Conservation (phyloP, 129 eudicot genomes). For the Smallanthus sonchifolius region DNA sequence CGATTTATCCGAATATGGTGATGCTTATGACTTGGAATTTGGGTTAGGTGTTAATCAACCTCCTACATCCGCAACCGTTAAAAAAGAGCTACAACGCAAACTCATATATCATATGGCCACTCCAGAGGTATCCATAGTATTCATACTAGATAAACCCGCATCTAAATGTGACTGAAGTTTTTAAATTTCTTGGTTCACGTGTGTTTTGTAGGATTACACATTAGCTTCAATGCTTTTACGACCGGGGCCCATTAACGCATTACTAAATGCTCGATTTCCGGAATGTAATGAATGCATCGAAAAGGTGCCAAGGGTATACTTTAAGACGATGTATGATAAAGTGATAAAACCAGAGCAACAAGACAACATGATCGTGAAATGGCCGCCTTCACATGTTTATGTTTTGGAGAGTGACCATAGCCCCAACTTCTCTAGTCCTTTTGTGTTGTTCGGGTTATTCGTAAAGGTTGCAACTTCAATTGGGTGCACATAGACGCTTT, state of each 20-base stretch:
- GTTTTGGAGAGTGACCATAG: constrained; percentile 39
- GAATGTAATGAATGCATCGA: constrained; percentile 26
- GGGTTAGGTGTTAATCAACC: constrained; percentile 29
- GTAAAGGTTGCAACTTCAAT: constrained; percentile 33
- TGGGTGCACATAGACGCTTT: constrained; percentile 19
- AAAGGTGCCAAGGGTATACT: constrained; percentile 35
- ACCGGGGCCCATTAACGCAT: constrained; percentile 29
- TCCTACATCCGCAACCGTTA: constrained; percentile 28
- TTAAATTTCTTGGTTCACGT: background rate
- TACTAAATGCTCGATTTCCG: constrained; percentile 28
- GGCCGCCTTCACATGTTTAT: constrained; percentile 46
- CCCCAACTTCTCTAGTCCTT: constrained; percentile 40
- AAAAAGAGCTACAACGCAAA: constrained; percentile 37
- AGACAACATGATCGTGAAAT: constrained; percentile 35
- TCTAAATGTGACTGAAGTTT: background rate
- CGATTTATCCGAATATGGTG: constrained; percentile 34
- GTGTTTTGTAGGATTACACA: constrained; percentile 28
- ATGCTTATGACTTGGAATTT: constrained; percentile 31
- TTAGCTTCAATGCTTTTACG: constrained; percentile 43
- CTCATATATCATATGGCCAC: constrained; percentile 26
- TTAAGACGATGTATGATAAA: constrained; percentile 37
- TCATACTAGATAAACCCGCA: background rate
- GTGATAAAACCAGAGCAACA: constrained; percentile 36
- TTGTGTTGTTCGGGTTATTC: constrained; percentile 35
- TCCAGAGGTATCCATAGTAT: constrained; percentile 18